These are phyloP conservation scores for Millerozyma miso DNA, from an alignment of 805 yeast species.

Conservation along the genomic window DNA sequence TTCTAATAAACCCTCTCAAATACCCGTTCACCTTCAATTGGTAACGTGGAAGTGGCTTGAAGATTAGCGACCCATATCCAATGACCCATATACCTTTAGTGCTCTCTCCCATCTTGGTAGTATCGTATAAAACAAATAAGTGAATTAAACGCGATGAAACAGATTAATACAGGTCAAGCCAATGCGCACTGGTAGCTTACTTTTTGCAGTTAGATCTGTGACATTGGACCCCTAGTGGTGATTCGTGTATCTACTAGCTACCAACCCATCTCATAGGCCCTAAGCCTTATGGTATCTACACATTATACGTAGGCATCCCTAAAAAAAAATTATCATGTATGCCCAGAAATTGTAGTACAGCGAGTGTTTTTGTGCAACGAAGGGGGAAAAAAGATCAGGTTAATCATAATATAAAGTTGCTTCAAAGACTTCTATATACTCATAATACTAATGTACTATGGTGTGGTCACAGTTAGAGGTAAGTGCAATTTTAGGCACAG, in stretches of 20 bases:
- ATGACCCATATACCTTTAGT: constrained; percentile 64
- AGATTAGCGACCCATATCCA: constrained; percentile 86
- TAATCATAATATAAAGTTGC: neutral
- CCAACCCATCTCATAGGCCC: too few relatives aligned
- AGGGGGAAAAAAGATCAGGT: neutral
- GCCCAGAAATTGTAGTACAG: too few relatives aligned
- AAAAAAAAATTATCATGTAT: too few relatives aligned
- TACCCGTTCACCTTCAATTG: constrained; percentile 65
- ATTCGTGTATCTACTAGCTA: too few relatives aligned
- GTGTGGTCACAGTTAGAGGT: constrained; percentile 34
- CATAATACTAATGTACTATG: constrained; percentile 8
- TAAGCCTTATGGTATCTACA: too few relatives aligned
- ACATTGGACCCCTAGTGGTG: too few relatives aligned
- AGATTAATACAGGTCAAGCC: too few relatives aligned
- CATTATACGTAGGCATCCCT: too few relatives aligned
- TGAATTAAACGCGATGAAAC: too few relatives aligned
- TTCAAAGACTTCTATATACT: neutral
- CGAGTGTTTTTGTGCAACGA: neutral
- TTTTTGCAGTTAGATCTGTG: too few relatives aligned
- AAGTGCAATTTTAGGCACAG: constrained; percentile 12
- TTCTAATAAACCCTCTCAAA: constrained; percentile 67
- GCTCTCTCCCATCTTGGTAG: neutral
- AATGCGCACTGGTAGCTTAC: too few relatives aligned
- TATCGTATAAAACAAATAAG: too few relatives aligned
- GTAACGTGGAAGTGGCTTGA: constrained; percentile 82